These are phyloP conservation scores for Cladosporium sp. DNA, from an alignment of 2,329 filamentous ascomycete species.

Conservation along the genomic window DNA sequence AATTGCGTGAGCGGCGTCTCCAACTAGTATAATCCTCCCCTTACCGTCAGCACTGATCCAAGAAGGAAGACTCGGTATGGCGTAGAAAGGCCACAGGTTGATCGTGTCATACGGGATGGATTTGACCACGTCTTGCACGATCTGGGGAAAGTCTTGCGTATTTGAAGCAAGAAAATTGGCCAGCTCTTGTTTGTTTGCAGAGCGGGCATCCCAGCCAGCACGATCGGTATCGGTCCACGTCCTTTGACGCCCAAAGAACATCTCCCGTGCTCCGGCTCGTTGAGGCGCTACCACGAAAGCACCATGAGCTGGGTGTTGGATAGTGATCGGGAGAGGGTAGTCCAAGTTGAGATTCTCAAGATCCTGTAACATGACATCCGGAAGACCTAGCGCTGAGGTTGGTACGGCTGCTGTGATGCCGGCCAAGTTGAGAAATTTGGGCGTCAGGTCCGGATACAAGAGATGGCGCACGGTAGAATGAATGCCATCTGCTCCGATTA, in stretches of 20 bases:
- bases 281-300: neutral
- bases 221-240: neutral
- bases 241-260: neutral
- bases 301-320: conserved; percentile 3
- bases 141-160: neutral
- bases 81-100: conserved; percentile 3
- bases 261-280: neutral
- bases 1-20: neutral
- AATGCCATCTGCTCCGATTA: conserved; percentile 12
- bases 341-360: neutral
- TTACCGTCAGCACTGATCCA: conserved; percentile 1
- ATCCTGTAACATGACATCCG: neutral
- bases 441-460: conserved; percentile 13
- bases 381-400: conserved; percentile 5
- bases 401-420: conserved; percentile 18
- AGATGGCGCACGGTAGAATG: neutral
- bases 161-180: neutral
- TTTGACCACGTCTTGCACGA: neutral
- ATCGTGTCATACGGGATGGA: neutral
- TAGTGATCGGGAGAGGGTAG: neutral
- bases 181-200: conserved; percentile 4
- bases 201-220: neutral
- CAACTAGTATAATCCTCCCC: neutral
- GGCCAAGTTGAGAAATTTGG: conserved; percentile 15
- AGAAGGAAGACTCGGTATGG: neutral